These are phyloP conservation scores for Hagleromyces aurorensis DNA, from an alignment of 805 yeast species.

Conservation along the genomic window DNA sequence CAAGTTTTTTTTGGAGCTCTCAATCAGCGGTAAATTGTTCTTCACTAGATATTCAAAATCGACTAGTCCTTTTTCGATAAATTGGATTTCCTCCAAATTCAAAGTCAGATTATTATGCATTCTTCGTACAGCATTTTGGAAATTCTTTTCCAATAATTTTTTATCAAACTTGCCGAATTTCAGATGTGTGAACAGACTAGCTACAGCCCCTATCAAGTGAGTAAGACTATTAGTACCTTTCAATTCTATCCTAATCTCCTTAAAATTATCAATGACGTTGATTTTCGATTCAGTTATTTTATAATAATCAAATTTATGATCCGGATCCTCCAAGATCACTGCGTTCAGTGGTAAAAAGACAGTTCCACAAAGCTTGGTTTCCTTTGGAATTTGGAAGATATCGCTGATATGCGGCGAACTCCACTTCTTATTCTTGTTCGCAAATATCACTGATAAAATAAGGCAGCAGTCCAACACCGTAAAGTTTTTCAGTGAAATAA, in stretches of 20 bases:
- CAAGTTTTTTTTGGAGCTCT: constrained; percentile 10
- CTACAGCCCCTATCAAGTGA: constrained; percentile 11
- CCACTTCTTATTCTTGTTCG: constrained; percentile 13
- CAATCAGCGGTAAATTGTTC: constrained; percentile 15
- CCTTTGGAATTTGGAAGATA: constrained; percentile 11
- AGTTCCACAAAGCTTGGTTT: constrained; percentile 10
- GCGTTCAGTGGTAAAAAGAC: constrained; percentile 17
- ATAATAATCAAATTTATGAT: too few species aligned
- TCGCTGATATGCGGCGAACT: constrained; percentile 6
- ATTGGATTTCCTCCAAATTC: constrained; percentile 12
- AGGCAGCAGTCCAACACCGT: constrained; percentile 19
- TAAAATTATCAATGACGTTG: constrained; percentile 9
- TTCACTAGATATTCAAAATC: constrained; percentile 10
- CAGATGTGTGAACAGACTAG: constrained; percentile 9
- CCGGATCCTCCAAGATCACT: too few species aligned
- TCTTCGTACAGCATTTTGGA: constrained; percentile 6
- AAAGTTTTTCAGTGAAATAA: constrained; percentile 12
- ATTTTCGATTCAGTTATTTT: constrained; percentile 5
- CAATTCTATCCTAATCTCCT: constrained; percentile 9
- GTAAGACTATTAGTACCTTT: constrained; percentile 6
- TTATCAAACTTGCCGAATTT: constrained; percentile 19
- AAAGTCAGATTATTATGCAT: constrained; percentile 4
- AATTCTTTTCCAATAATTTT: constrained; percentile 4
- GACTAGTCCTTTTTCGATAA: constrained; percentile 13
- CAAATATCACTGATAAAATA: constrained; percentile 12